These are phyloP conservation scores for Thoreauomyces humboldtii DNA, from an alignment of 192 early-diverging fungal genomes.

Conservation along the genomic window DNA sequence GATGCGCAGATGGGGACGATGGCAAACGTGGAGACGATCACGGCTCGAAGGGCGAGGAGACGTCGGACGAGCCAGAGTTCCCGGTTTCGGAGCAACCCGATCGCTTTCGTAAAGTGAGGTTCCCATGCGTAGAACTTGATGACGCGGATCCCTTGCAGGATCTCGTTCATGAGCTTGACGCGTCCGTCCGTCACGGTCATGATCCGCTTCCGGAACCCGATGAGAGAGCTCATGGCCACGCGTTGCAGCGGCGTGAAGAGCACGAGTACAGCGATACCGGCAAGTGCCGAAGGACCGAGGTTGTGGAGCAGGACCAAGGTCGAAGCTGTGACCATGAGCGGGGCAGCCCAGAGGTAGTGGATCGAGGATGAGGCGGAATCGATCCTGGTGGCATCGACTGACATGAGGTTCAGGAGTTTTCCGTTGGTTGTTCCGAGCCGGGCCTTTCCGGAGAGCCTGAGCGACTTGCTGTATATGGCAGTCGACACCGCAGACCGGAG, in stretches of 20 bases:
- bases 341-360: slow-evolving; percentile 8
- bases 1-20: too few relatives aligned
- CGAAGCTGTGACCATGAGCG: slow-evolving; percentile 45
- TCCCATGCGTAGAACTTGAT: slow-evolving; percentile 76
- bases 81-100: slow-evolving; percentile 61
- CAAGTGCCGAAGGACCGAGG: slow-evolving; percentile 78
- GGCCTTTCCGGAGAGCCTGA: neutral
- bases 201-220: slow-evolving; percentile 51
- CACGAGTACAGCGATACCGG: slow-evolving; percentile 67
- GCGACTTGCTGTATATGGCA: neutral
- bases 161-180: slow-evolving; percentile 78
- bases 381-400: neutral
- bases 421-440: neutral
- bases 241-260: slow-evolving; percentile 33
- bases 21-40: too few relatives aligned
- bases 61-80: slow-evolving; percentile 53
- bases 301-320: slow-evolving; percentile 68
- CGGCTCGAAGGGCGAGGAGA: too few relatives aligned
- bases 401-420: neutral
- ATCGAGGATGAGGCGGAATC: slow-evolving; percentile 11
- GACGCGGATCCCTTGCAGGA: slow-evolving; percentile 87
- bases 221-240: slow-evolving; percentile 15
- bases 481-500: neutral
- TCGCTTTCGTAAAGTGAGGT: slow-evolving; percentile 64
- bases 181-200: slow-evolving; percentile 69